Evolutionary conservation across 352 stramenopile genomes (phyloP).

Genomic region (Globisporangium carolinianum): DNA sequence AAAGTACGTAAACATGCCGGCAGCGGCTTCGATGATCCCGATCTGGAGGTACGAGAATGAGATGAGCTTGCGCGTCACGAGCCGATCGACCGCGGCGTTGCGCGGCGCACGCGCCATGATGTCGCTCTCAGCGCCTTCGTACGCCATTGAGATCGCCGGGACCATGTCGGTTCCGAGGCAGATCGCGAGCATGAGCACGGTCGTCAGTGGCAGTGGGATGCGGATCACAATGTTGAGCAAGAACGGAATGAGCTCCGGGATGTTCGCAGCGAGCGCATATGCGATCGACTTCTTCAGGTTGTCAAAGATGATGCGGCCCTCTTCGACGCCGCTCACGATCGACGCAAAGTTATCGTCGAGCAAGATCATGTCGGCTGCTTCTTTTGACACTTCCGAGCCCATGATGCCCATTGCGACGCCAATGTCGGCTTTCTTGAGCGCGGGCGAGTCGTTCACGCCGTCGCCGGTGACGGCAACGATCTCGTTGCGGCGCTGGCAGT

Average conservation of each 20-base stretch:
- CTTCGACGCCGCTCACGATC: slow-evolving; percentile 92
- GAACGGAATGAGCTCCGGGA: slow-evolving; percentile 85
- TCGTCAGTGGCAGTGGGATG: slow-evolving; percentile 85
- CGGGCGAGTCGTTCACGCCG: slow-evolving; percentile 97
- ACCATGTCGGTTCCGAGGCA: slow-evolving; percentile 91
- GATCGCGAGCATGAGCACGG: slow-evolving; percentile 89
- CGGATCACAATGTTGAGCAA: slow-evolving; percentile 81
- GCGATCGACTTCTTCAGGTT: slow-evolving; percentile 94
- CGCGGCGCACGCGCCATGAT: slow-evolving; percentile 82
- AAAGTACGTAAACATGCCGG: slow-evolving; percentile 87
- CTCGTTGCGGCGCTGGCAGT: slow-evolving; percentile 75
- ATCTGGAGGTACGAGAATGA: slow-evolving; percentile 86
- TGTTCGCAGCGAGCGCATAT: slow-evolving; percentile 90
- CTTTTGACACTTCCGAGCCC: slow-evolving; percentile 94
- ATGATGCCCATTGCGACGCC: slow-evolving; percentile 98
- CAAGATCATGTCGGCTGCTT: slow-evolving; percentile 94
- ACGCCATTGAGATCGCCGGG: slow-evolving; percentile 90
- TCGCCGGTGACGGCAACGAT: slow-evolving; percentile 96
- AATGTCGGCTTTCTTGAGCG: slow-evolving; percentile 96
- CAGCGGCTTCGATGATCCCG: slow-evolving; percentile 81
- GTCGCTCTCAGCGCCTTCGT: slow-evolving; percentile 81
- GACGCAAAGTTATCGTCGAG: slow-evolving; percentile 97
- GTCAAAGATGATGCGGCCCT: slow-evolving; percentile 93
- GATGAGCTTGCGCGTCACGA: slow-evolving; percentile 89
- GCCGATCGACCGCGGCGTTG: slow-evolving; percentile 72